Evolutionary conservation across 108 stramenopile species (phyloP), one percentile per base, ranked within the genome.

Genomic region (Pseudonitzschia multiseries): DNA sequence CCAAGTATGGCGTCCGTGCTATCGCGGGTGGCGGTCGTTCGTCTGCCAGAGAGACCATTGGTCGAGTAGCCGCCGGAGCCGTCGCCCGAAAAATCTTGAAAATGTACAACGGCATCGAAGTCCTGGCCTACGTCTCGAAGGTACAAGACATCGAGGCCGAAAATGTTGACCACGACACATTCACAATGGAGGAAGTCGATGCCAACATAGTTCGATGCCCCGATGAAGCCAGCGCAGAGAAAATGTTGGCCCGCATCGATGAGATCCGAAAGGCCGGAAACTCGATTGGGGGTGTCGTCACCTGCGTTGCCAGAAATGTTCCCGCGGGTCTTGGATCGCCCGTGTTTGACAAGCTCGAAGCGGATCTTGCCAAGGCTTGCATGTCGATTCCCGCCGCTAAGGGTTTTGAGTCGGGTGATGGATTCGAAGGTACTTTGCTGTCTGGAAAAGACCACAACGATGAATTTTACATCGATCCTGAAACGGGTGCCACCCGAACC

Each of bases 361-460:
- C 99, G 21, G 96, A 97, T 64, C 83, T 99, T 53, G 99, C 99
- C 70, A 98, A 99, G 91, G 99, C 97, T 24, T 97, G 97, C 83
- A 91, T 99, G 97, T 97, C 96, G 28, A 94, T 99, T 73, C 99
- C 99, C 52, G 99, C 98, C 32, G 95, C 97, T 64, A 99, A 99
- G 83, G 99, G 99, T 44, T 99, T 99, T 76, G 99, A 99, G 81
- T 94, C 96, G 22, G 99, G 99, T 27, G 88, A 90, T 79, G 99
- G 99, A 21, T 99, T 99, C 79, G 88, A 69, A 8, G 99, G 99
- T 36, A 98, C 98, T 4, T 72, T 95, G 24, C 77, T 98, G 71
- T 93, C 90, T 8, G 99, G 99, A 36, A 96, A 89, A 71, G 89
- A 96, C 29, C 99, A 99, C 85, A 99, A 99, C 80, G 99, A 99